Conservation (phyloP, 345 rosid species). For the Pistacia atlantica region DNA sequence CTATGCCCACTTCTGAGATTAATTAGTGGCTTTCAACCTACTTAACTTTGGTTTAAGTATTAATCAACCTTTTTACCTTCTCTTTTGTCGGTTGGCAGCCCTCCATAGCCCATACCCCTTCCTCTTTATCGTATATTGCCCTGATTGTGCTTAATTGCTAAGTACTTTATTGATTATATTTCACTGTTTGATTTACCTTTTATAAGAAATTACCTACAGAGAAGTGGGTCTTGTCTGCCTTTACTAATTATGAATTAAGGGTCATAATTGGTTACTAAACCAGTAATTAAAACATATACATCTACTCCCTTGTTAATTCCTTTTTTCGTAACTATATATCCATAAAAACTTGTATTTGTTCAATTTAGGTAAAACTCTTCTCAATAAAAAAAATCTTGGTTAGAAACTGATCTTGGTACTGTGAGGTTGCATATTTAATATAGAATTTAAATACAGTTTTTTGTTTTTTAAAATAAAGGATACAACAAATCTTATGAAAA, state of each 20-base stretch:
- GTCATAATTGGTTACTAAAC: too few species aligned
- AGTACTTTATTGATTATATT: not conserved
- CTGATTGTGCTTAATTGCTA: not conserved
- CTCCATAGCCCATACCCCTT: not conserved
- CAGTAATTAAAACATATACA: too few species aligned
- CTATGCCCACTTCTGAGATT: not conserved
- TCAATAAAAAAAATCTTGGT: too few species aligned
- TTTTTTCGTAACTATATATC: too few species aligned
- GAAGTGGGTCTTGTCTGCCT: not conserved
- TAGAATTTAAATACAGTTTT: too few species aligned
- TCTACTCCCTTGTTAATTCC: too few species aligned
- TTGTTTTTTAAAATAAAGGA: too few species aligned
- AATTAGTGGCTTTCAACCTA: not conserved
- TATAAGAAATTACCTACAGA: not conserved
- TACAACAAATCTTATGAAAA: too few species aligned
- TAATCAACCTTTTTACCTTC: not conserved
- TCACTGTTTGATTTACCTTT: not conserved
- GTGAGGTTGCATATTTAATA: not conserved
- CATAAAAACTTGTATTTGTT: too few species aligned
- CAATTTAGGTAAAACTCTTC: too few species aligned
- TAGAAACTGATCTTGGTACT: not conserved
- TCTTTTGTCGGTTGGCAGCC: constrained; percentile 18
- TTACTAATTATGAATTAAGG: not conserved
- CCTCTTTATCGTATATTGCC: constrained; percentile 9
- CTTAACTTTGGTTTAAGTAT: not conserved